phyloP scores from a whole-genome alignment of 148 eudicot species.

The Rhododendron ferrugineum region DNA sequence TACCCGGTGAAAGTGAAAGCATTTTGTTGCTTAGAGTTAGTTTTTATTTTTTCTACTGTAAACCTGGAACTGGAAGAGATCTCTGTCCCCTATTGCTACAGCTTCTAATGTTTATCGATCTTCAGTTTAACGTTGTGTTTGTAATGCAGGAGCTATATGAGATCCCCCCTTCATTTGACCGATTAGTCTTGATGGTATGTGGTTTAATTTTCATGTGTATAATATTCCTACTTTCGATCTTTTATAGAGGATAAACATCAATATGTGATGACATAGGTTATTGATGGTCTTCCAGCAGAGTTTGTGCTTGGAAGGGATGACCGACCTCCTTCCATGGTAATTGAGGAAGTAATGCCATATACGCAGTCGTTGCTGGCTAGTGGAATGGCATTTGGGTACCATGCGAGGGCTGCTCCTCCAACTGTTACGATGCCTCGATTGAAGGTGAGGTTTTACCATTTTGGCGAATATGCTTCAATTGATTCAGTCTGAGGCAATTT shows the following conservation, averaged over 20 bases:
- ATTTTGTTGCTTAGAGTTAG: not conserved
- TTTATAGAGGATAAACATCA: constrained; percentile 16
- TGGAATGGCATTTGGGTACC: constrained; percentile 69
- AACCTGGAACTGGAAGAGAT: not conserved
- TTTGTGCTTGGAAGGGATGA: constrained; percentile 89
- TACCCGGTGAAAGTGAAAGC: no score
- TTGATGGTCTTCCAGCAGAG: constrained; percentile 99
- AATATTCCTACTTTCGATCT: not conserved
- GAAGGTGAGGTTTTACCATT: constrained; percentile 52
- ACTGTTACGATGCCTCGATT: constrained; percentile 99
- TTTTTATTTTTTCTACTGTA: not conserved
- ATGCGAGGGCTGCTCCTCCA: constrained; percentile 96
- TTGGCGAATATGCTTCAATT: not conserved
- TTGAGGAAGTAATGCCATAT: constrained; percentile 76
- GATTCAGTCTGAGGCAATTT: not conserved
- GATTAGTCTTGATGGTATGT: constrained; percentile 76
- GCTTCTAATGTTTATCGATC: not conserved
- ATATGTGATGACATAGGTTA: constrained; percentile 50
- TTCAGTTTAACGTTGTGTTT: constrained; percentile 1
- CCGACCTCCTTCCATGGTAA: constrained; percentile 48
- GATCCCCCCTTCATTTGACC: constrained; percentile 53
- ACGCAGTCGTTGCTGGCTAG: constrained; percentile 69
- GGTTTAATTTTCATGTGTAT: not conserved
- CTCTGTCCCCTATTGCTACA: not conserved
- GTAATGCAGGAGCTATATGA: constrained; percentile 67